Evolutionary conservation across 352 stramenopile species (phyloP).

Genomic region (Pythium aquatile): DNA sequence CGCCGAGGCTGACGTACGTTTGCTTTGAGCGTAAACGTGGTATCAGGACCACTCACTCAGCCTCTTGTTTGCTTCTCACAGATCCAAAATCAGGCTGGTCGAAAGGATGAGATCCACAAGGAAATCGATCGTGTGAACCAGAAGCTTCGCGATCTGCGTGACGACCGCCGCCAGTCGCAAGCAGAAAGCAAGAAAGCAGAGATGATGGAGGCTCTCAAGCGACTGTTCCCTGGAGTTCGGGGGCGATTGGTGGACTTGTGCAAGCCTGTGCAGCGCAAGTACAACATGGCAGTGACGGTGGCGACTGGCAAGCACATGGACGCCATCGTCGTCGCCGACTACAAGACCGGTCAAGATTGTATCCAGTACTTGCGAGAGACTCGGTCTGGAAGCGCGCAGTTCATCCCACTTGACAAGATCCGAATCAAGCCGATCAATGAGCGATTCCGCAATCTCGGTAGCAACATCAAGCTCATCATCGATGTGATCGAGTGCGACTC

Average conservation of each 20-base stretch:
- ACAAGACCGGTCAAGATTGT: conserved; percentile 81
- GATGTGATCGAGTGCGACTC: conserved; percentile 96
- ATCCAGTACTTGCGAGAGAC: conserved; percentile 95
- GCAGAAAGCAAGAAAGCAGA: conserved; percentile 84
- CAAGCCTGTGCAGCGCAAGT: conserved; percentile 95
- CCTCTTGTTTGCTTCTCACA: conserved; percentile 10
- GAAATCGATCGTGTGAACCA: conserved; percentile 71
- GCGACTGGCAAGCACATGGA: conserved; percentile 98
- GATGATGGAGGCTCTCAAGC: conserved; percentile 78
- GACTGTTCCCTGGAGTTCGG: conserved; percentile 90
- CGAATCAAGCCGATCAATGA: conserved; percentile 91
- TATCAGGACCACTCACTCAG: background rate
- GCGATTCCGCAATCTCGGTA: conserved; percentile 89
- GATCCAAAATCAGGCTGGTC: conserved; percentile 52
- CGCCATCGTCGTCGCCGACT: conserved; percentile 76
- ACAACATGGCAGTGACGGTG: conserved; percentile 97
- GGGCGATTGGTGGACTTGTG: conserved; percentile 97
- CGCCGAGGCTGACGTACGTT: conserved; percentile 52
- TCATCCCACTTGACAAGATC: conserved; percentile 97
- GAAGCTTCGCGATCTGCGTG: conserved; percentile 90
- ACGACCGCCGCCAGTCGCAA: conserved; percentile 91
- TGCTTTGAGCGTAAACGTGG: background rate
- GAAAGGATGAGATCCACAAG: conserved; percentile 66
- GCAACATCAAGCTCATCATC: conserved; percentile 91
- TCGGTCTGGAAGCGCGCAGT: conserved; percentile 92